A percentile compares a stretch with the other conserved stretches of the same genome.
phyloP scores from a whole-genome alignment of 345 rosid genomes.

The Angophora floribunda region DNA sequence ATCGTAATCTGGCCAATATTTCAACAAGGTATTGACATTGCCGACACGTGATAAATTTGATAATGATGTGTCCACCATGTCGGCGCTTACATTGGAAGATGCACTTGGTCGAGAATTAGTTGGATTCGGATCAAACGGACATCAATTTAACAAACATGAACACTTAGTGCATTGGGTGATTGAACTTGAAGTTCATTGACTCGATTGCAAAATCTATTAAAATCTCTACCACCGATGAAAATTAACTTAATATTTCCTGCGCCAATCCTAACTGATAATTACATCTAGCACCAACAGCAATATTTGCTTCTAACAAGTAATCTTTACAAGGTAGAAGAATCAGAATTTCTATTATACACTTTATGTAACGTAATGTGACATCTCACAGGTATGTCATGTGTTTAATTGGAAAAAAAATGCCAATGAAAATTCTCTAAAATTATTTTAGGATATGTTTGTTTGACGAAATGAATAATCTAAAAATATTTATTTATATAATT shows the following conservation, averaged over 20 bases:
- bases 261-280: not conserved
- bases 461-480: too few species aligned
- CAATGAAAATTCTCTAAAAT: not conserved
- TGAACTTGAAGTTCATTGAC: not conserved
- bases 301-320: not conserved
- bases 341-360: not conserved
- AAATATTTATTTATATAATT: too few species aligned
- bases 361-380: rapidly evolving
- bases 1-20: not conserved
- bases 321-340: not conserved
- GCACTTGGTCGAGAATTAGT: not conserved
- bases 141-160: not conserved
- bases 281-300: not conserved
- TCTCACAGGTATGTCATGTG: not conserved
- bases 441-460: not conserved
- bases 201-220: not conserved
- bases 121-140: not conserved
- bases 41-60: not conserved
- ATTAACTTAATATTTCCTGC: not conserved
- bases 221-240: not conserved
- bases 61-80: not conserved
- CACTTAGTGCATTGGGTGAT: not conserved
- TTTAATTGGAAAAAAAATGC: not conserved
- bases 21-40: not conserved
- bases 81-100: not conserved